Evolutionary conservation across 192 early-diverging fungal species (phyloP).

Genomic region (Chytriomyces sp.): DNA sequence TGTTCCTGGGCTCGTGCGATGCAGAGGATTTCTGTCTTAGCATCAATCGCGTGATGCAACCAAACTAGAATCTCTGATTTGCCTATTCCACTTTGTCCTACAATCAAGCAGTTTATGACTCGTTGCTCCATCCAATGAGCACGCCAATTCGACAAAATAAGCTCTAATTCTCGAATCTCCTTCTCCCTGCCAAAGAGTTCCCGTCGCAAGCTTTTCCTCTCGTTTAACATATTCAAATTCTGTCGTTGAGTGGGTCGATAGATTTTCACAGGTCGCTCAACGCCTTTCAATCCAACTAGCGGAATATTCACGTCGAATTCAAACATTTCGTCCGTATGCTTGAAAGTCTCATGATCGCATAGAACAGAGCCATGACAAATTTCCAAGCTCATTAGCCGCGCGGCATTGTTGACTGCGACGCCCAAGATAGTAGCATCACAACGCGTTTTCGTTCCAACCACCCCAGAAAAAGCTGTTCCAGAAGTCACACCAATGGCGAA

Average conservation of each 20-base stretch:
- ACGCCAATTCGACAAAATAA: not conserved
- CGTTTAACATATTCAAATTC: not conserved
- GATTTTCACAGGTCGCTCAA: conserved; percentile 5
- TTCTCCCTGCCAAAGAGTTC: not conserved
- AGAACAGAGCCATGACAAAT: not conserved
- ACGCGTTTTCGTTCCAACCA: conserved; percentile 10
- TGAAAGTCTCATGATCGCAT: not conserved
- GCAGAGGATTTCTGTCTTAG: not conserved
- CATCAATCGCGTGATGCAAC: not conserved
- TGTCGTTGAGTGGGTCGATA: not conserved
- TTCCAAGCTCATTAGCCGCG: conserved; percentile 27
- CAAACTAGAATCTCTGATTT: not conserved
- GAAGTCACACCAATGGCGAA: conserved; percentile 19
- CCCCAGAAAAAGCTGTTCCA: conserved; percentile 17
- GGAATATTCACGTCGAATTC: conserved; percentile 3
- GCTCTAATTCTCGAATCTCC: not conserved
- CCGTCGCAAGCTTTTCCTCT: not conserved
- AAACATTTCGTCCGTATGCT: not conserved
- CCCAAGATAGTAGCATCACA: conserved; percentile 35
- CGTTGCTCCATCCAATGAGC: not conserved
- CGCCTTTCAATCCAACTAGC: conserved; percentile 11
- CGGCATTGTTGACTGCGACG: conserved; percentile 31
- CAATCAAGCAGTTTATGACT: not conserved
- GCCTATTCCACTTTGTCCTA: not conserved
- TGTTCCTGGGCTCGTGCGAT: not conserved